Conservation (phyloP, 805 yeast genomes). For the Metschnikowia kunwiensis region DNA sequence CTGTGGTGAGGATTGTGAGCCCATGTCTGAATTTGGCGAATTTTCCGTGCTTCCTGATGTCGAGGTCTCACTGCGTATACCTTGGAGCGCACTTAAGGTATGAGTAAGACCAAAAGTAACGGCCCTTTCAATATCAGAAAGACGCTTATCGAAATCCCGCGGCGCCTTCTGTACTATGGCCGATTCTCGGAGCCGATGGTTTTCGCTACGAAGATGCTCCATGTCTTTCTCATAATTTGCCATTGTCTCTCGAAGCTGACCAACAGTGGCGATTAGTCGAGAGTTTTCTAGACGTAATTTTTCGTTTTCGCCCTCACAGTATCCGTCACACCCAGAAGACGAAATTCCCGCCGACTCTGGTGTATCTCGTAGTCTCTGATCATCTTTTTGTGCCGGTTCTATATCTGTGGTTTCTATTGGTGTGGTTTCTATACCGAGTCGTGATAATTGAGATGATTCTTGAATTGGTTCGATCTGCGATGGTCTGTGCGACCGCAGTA, state of each 20-base stretch:
- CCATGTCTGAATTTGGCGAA: no score
- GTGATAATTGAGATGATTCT: no score
- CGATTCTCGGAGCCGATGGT: background rate
- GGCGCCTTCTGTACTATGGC: background rate
- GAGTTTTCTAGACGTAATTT: constrained; percentile 2
- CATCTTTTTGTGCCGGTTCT: no score
- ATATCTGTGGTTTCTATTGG: no score
- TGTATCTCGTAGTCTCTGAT: no score
- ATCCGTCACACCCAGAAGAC: background rate
- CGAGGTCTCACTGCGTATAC: no score
- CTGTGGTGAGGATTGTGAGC: no score
- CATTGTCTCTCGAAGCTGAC: constrained; percentile 1
- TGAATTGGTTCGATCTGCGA: no score
- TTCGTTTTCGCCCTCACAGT: background rate
- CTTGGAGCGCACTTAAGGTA: constrained; percentile 4
- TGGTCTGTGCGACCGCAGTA: no score
- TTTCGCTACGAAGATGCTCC: constrained; percentile 1
- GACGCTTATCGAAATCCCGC: constrained; percentile 1
- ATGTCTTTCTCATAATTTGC: background rate
- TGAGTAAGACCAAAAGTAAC: constrained; percentile 5
- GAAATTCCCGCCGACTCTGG: no score
- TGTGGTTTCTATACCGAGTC: no score
- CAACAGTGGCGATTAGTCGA: constrained; percentile 2
- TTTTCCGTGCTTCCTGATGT: no score
- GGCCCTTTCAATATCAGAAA: constrained; percentile 5